Conservation (phyloP, 2,329 filamentous ascomycete species). For the Cordyceps militaris region DNA sequence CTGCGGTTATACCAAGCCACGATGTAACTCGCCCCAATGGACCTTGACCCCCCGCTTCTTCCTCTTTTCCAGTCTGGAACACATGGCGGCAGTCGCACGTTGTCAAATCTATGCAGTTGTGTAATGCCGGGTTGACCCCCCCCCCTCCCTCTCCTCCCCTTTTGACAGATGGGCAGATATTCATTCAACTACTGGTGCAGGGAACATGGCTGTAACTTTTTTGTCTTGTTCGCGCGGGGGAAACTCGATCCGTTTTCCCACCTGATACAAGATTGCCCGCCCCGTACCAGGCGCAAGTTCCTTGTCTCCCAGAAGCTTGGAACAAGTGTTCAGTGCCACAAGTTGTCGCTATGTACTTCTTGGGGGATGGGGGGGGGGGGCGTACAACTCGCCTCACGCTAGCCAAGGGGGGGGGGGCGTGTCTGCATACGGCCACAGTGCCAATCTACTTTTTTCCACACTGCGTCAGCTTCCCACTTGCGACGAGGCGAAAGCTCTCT, state of each 20-base stretch:
- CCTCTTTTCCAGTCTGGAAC: not conserved
- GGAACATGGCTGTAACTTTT: no score
- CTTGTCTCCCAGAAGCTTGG: no score
- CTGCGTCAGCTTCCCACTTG: not conserved
- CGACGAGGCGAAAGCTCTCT: not conserved
- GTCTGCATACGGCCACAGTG: not conserved
- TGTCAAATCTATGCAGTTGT: not conserved
- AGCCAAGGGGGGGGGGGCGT: not conserved
- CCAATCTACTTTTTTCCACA: not conserved
- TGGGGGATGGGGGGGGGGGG: not conserved
- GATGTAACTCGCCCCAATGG: not conserved
- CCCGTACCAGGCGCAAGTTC: no score
- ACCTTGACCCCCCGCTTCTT: not conserved
- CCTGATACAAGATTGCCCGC: no score
- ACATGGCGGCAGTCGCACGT: not conserved
- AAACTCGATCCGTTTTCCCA: no score
- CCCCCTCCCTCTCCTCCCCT: not conserved
- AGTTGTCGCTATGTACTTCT: no score
- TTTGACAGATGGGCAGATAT: not conserved
- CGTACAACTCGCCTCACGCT: not conserved
- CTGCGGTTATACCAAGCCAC: not conserved
- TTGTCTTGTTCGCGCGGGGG: no score
- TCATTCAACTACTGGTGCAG: not conserved
- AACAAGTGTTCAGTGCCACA: no score
- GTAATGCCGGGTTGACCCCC: not conserved